phyloP scores from a whole-genome alignment of 2,329 filamentous ascomycete genomes.

The Ophiocordyceps robertsii region DNA sequence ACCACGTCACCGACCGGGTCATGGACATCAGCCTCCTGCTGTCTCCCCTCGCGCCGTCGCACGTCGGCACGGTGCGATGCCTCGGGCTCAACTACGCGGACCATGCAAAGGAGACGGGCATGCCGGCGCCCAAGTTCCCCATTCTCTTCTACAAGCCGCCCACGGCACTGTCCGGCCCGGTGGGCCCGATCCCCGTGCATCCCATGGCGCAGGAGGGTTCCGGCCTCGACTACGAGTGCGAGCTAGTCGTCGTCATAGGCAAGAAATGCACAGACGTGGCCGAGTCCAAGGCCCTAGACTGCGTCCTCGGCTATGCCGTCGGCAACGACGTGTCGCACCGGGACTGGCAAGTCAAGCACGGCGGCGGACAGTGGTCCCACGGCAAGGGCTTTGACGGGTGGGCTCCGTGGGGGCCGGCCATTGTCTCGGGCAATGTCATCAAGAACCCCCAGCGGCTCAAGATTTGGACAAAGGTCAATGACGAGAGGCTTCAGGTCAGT shows the following conservation, averaged over 20 bases:
- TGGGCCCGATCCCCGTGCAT: constrained; percentile 53
- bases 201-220: constrained; percentile 48
- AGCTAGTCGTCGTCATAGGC: constrained; percentile 62
- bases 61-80: constrained; percentile 55
- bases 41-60: constrained; percentile 46
- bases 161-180: constrained; percentile 51
- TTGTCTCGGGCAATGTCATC: constrained; percentile 44
- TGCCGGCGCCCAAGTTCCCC: constrained; percentile 57
- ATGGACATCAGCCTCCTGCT: constrained; percentile 44
- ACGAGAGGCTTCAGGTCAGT: constrained; percentile 36
- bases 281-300: constrained; percentile 51
- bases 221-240: constrained; percentile 70
- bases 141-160: constrained; percentile 54
- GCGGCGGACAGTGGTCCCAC: constrained; percentile 56
- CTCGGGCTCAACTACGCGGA: constrained; percentile 60
- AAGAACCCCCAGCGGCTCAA: constrained; percentile 41
- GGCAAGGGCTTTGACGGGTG: constrained; percentile 67
- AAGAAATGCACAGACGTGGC: constrained; percentile 51
- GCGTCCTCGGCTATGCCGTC: constrained; percentile 61
- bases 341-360: constrained; percentile 58
- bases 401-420: constrained; percentile 60
- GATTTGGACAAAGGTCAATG: constrained; percentile 48
- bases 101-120: constrained; percentile 55
- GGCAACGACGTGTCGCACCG: constrained; percentile 73
- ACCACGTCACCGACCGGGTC: constrained; percentile 49